Evolutionary conservation across 495 filamentous ascomycete species (phyloP).

Genomic region (Aspergillus ostianus): DNA sequence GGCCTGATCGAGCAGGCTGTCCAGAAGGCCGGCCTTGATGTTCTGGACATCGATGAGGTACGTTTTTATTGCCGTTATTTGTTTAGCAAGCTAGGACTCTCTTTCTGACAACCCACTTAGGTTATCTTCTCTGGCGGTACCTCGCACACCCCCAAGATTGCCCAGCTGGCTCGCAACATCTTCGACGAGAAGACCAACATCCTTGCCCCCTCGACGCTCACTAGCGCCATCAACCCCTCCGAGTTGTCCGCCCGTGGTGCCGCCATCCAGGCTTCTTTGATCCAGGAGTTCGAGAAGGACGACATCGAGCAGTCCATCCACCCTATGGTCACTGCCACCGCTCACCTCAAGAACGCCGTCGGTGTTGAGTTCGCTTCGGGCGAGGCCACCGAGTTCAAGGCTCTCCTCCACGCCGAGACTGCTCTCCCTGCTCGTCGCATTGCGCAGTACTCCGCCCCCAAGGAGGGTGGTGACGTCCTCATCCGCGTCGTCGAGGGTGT

Average conservation of each 20-base stretch:
- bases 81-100: neutral
- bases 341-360: conserved; percentile 83
- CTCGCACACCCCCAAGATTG: conserved; percentile 91
- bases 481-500: conserved; percentile 83
- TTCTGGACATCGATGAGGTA: conserved; percentile 87
- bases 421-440: conserved; percentile 85
- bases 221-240: conserved; percentile 85
- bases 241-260: conserved; percentile 87
- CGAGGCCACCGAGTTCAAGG: conserved; percentile 64
- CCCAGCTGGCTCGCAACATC: conserved; percentile 66
- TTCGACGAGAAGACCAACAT: conserved; percentile 80
- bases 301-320: conserved; percentile 96
- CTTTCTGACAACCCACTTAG: conserved; percentile 21
- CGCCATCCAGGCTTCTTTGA: conserved; percentile 89
- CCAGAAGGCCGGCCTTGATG: conserved; percentile 88
- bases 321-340: conserved; percentile 89
- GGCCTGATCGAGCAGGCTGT: conserved; percentile 78
- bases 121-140: conserved; percentile 91
- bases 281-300: conserved; percentile 86
- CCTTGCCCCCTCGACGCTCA: conserved; percentile 74
- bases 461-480: conserved; percentile 80
- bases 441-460: conserved; percentile 68
- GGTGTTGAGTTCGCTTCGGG: conserved; percentile 75
- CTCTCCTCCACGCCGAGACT: conserved; percentile 79
- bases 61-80: conserved; percentile 3